These are phyloP conservation scores for Microstegium vimineum DNA, from an alignment of 176 grass and related monocot genomes.

Conservation along the genomic window DNA sequence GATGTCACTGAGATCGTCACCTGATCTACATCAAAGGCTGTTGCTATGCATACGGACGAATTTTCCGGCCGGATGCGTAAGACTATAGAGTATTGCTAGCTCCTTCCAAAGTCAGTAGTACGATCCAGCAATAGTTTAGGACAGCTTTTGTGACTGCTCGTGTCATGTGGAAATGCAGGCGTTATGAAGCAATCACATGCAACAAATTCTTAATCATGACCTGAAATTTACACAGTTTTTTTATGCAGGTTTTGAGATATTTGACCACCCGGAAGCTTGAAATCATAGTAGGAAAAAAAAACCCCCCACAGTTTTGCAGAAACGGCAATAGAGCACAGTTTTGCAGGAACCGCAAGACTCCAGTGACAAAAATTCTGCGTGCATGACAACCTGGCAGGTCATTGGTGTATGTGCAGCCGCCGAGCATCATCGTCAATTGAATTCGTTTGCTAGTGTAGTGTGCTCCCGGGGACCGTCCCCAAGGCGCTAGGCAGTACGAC, in stretches of 20 bases:
- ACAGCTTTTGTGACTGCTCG: not conserved
- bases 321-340: not conserved
- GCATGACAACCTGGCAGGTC: not conserved
- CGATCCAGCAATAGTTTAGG: not conserved
- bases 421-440: not conserved
- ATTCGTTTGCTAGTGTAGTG: too few species aligned
- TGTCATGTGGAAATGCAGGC: not conserved
- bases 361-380: not conserved
- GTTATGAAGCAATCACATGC: not conserved
- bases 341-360: too few species aligned
- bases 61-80: not conserved
- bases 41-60: slow-evolving; percentile 4
- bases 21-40: not conserved
- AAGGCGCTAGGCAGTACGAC: not conserved
- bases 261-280: not conserved
- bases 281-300: not conserved
- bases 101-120: not conserved
- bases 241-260: too few species aligned
- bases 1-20: not conserved
- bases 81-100: not conserved
- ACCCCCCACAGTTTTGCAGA: not conserved
- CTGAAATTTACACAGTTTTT: not conserved
- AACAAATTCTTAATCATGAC: not conserved
- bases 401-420: too few species aligned
- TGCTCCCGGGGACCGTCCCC: not conserved